Percentiles rank a stretch among this genome's conserved stretches.
phyloP scores from a whole-genome alignment of 2,329 filamentous ascomycete genomes.

The Lecanicillium sp. region DNA sequence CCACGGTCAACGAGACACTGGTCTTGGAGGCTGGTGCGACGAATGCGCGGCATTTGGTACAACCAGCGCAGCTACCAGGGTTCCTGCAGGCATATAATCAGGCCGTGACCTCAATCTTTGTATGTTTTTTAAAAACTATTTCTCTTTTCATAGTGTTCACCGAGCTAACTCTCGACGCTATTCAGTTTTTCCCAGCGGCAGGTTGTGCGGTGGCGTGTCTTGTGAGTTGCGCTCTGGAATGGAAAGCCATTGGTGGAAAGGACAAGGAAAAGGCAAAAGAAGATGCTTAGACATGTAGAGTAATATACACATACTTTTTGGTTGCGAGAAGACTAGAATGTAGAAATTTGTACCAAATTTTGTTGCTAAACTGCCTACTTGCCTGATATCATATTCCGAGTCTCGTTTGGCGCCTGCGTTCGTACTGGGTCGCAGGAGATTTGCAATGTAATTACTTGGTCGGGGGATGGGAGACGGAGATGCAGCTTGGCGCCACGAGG shows the following conservation, averaged over 20 bases:
- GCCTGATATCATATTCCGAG: too few relatives aligned
- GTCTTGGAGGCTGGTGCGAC: constrained; percentile 3
- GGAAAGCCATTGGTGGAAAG: background rate
- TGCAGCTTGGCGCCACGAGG: too few relatives aligned
- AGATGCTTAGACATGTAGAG: background rate
- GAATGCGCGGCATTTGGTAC: background rate
- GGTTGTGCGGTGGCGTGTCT: background rate
- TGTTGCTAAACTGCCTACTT: too few relatives aligned
- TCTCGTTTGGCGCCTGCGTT: too few relatives aligned
- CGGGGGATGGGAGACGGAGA: too few relatives aligned
- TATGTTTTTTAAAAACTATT: background rate
- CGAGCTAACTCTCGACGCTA: background rate
- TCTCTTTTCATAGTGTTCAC: too few relatives aligned
- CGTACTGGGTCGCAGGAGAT: too few relatives aligned
- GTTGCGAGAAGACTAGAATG: too few relatives aligned
- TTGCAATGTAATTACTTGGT: too few relatives aligned
- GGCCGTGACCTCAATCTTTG: constrained; percentile 1
- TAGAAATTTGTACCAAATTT: too few relatives aligned
- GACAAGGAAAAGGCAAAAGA: background rate
- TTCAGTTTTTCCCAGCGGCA: constrained; percentile 3
- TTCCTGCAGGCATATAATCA: constrained; percentile 4
- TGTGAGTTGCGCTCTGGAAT: constrained; percentile 1
- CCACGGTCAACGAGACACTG: background rate
- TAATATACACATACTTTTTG: too few relatives aligned
- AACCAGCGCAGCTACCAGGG: background rate